These are phyloP conservation scores for Pseudogymnoascus sp. DNA, from an alignment of 2,329 filamentous ascomycete genomes.

Conservation along the genomic window DNA sequence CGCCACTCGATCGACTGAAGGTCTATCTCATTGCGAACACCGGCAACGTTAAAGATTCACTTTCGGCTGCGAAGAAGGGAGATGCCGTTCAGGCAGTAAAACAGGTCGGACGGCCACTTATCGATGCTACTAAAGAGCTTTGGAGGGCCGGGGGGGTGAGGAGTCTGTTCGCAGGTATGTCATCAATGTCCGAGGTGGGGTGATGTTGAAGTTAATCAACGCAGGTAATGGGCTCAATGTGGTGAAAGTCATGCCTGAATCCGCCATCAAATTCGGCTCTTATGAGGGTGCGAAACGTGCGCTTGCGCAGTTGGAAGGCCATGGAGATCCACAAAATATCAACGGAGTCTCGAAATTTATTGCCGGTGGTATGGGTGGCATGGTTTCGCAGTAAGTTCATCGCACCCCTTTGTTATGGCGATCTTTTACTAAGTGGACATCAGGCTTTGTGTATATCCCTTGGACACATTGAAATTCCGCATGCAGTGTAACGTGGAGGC, in stretches of 20 bases:
- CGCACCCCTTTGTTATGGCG: neutral
- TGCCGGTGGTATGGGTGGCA: slow-evolving; percentile 83
- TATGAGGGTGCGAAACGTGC: slow-evolving; percentile 92
- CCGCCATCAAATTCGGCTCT: slow-evolving; percentile 94
- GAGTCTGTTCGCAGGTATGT: slow-evolving; percentile 84
- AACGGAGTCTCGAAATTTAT: slow-evolving; percentile 81
- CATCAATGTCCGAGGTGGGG: neutral
- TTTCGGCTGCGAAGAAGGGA: slow-evolving; percentile 62
- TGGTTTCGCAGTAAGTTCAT: slow-evolving; percentile 72
- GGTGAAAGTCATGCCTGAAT: slow-evolving; percentile 97
- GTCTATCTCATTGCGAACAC: slow-evolving; percentile 96
- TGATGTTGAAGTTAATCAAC: slow-evolving; percentile 15
- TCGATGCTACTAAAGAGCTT: slow-evolving; percentile 65
- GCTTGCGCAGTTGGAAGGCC: slow-evolving; percentile 79
- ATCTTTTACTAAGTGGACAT: slow-evolving; percentile 19
- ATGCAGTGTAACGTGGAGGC: slow-evolving; percentile 93
- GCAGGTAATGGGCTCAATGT: slow-evolving; percentile 93
- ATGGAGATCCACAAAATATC: slow-evolving; percentile 71
- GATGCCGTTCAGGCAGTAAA: slow-evolving; percentile 55
- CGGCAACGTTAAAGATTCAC: slow-evolving; percentile 48
- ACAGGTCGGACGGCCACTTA: slow-evolving; percentile 60
- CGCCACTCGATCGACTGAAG: slow-evolving; percentile 91
- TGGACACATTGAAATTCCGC: slow-evolving; percentile 50
- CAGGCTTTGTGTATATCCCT: slow-evolving; percentile 74
- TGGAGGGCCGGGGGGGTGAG: slow-evolving; percentile 80